Percentiles rank a stretch among this genome's conserved stretches.
Evolutionary conservation across 306 rosid species (phyloP).

Genomic region (Sophora flavescens): DNA sequence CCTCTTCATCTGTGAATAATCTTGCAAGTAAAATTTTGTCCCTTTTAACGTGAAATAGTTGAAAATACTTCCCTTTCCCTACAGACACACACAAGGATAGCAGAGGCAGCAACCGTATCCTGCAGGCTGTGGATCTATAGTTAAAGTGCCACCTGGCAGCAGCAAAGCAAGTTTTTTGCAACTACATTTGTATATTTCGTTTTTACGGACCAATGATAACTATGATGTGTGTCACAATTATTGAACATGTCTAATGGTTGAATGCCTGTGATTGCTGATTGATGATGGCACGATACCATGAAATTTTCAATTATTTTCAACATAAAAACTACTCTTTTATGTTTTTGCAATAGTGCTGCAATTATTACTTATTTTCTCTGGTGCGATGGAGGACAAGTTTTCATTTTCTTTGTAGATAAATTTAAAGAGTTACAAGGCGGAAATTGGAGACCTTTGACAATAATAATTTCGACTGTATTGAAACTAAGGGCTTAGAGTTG

Average conservation of each 20-base stretch:
- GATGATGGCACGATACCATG: no score
- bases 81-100: no score
- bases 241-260: neutral
- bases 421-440: neutral
- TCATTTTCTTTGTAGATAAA: neutral
- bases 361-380: no score
- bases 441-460: neutral
- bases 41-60: no score
- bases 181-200: neutral
- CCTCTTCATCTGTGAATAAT: no score
- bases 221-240: neutral
- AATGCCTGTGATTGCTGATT: neutral
- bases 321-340: neutral
- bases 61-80: no score
- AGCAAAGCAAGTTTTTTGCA: neutral
- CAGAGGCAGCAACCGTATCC: no score
- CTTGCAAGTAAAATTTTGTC: no score
- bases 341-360: neutral
- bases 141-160: neutral
- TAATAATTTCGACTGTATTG: no score
- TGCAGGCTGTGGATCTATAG: neutral
- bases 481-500: no score
- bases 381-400: neutral
- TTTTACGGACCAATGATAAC: neutral
- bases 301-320: neutral